Conservation (phyloP, 2,329 filamentous ascomycete species). For the Rugonectria rugulosa region DNA sequence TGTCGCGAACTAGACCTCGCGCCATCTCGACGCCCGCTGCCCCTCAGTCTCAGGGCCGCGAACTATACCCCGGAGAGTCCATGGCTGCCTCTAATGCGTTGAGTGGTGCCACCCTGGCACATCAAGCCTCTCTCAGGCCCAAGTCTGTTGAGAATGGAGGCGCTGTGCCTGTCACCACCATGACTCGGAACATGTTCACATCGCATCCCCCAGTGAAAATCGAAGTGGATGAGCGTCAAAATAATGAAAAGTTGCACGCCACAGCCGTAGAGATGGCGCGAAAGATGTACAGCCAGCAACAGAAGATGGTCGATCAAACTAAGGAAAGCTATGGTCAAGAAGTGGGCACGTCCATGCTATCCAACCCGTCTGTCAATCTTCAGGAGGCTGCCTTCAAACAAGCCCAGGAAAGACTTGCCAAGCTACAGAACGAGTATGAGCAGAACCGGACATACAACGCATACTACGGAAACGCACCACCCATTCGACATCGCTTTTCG, state of each 20-base stretch:
- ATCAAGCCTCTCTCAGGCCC: slow-evolving; percentile 57
- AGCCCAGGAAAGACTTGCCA: slow-evolving; percentile 82
- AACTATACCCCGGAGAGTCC: slow-evolving; percentile 27
- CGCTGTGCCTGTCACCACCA: slow-evolving; percentile 71
- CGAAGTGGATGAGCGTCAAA: slow-evolving; percentile 77
- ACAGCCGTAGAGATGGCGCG: slow-evolving; percentile 91
- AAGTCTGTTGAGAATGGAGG: slow-evolving; percentile 66
- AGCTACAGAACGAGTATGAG: slow-evolving; percentile 75
- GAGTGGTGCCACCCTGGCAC: slow-evolving; percentile 75
- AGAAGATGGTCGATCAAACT: slow-evolving; percentile 64
- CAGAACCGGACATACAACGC: slow-evolving; percentile 71
- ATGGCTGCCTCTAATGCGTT: slow-evolving; percentile 71
- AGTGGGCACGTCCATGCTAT: slow-evolving; percentile 45
- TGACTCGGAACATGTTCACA: slow-evolving; percentile 79
- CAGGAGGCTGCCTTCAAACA: slow-evolving; percentile 89
- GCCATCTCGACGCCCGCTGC: slow-evolving; percentile 68
- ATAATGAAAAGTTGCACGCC: slow-evolving; percentile 76
- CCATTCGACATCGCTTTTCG: slow-evolving; percentile 54
- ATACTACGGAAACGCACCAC: slow-evolving; percentile 71
- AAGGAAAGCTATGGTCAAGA: slow-evolving; percentile 49
- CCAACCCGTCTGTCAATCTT: slow-evolving; percentile 68
- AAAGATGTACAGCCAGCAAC: slow-evolving; percentile 79
- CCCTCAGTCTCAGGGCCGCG: slow-evolving; percentile 19
- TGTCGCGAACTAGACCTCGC: slow-evolving; percentile 66
- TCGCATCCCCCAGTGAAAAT: slow-evolving; percentile 74